phyloP scores from a whole-genome alignment of 2,329 filamentous ascomycete genomes.

The Thelonectria discophora region DNA sequence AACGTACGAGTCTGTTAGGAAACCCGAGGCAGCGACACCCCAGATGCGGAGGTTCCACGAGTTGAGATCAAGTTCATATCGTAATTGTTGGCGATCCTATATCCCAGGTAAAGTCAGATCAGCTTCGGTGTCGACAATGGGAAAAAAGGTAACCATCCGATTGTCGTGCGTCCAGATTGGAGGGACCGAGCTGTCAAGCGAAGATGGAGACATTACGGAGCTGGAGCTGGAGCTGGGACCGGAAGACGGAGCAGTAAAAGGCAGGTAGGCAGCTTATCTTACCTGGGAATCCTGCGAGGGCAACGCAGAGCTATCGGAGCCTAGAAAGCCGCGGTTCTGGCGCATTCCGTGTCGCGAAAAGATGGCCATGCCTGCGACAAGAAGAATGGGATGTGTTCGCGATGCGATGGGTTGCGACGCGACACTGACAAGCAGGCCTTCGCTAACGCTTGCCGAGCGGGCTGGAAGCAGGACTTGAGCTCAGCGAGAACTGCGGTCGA shows the following conservation, averaged over 20 bases:
- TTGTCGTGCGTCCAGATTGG: conserved; percentile 2
- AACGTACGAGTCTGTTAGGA: conserved; percentile 62
- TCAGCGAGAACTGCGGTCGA: conserved; percentile 20
- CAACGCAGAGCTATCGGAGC: conserved; percentile 60
- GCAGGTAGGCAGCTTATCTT: conserved; percentile 35
- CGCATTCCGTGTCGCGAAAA: conserved; percentile 42
- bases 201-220: neutral
- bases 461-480: neutral
- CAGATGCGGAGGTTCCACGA: conserved; percentile 64
- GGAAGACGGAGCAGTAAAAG: conserved; percentile 4
- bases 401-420: conserved; percentile 29
- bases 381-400: conserved; percentile 16
- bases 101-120: conserved; percentile 20
- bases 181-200: conserved; percentile 18
- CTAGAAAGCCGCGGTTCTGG: conserved; percentile 61
- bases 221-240: neutral
- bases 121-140: conserved; percentile 24
- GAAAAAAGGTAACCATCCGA: conserved; percentile 24
- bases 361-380: conserved; percentile 43
- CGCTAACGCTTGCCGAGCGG: conserved; percentile 15
- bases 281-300: conserved; percentile 59
- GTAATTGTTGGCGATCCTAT: conserved; percentile 61
- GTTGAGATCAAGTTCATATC: conserved; percentile 63
- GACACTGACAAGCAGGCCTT: neutral
- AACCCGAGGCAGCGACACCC: conserved; percentile 64